Base-by-base conservation (phyloP, 2,329 filamentous ascomycete genomes). In the Xylaria multiplex region DNA sequence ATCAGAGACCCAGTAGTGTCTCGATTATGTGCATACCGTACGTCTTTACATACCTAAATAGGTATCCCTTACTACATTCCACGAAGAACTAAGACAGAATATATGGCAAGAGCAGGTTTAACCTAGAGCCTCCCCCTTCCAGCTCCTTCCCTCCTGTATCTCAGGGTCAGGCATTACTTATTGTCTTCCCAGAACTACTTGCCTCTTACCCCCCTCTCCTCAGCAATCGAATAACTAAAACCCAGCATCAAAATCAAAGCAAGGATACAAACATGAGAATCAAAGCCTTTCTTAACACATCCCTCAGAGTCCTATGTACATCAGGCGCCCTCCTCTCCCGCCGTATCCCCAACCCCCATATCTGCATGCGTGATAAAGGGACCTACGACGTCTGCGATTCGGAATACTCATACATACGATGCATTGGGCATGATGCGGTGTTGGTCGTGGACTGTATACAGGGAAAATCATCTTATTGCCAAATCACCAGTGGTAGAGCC, bases 341-440 rank as follows among this genome's bases (percentile, higher is more conserved):
- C 40, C 19, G 24, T 35, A 22, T 9, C 2, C 6, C 30, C n/a
- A 37, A 57, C n/a, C 64, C 64, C 37, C 7, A 2, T n/a, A 22
- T 64, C 24, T 69, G 66, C 45, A 19, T 0, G 3, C 49, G 22
- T 13, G 3, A 42, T 19, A 8, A 14, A 1, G 67, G 67, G 2
- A n/a, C 52, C 60, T 69, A 69, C 55, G 67, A 69, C 37, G 48
- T 65, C 32, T 69, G 67, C 55, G 67, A 69, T 40, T 62, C 61
- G 5, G 13, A 45, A 2, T 19, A 62, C 54, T 69, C 67, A 6
- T 69, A 48, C 27, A 11, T 67, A 2, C 59, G 64, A 13, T 69
- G 67, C 40, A 16, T 40, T 3, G 67, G 64, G 9, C 64, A 69
- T 45, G 37, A 64, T 1, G 57, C 64, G 4, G 9, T 65, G n/a